Conservation (phyloP, 805 yeast species). For the Trichomonascus vanleenenianus region DNA sequence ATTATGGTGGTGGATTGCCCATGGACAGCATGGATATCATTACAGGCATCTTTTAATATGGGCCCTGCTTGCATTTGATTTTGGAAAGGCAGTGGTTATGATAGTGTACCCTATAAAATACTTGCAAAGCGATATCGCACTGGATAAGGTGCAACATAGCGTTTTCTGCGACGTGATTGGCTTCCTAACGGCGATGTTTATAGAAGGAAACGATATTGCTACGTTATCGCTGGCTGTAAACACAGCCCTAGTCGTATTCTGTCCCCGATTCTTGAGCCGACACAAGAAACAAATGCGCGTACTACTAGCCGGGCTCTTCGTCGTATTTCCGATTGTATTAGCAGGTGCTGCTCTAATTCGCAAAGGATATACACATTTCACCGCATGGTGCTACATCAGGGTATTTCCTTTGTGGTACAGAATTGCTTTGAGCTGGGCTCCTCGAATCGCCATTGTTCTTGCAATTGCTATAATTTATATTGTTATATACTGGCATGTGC, state of each 20-base stretch:
- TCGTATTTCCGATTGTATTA: conserved; percentile 17
- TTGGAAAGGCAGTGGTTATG: conserved; percentile 59
- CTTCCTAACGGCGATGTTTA: conserved; percentile 67
- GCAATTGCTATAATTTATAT: conserved; percentile 55
- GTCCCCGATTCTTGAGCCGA: conserved; percentile 27
- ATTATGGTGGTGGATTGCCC: conserved; percentile 11
- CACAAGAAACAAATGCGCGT: conserved; percentile 1
- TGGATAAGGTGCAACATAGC: conserved; percentile 36
- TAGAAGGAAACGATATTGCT: conserved; percentile 80
- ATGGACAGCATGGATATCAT: background rate
- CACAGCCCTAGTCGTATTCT: conserved; percentile 62
- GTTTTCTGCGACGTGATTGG: conserved; percentile 62
- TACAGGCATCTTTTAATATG: conserved; percentile 46
- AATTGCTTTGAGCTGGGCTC: conserved; percentile 68
- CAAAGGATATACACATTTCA: conserved; percentile 42
- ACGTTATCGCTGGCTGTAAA: conserved; percentile 76
- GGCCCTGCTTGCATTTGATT: conserved; percentile 59
- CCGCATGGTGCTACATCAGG: conserved; percentile 75
- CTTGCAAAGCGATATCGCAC: conserved; percentile 35
- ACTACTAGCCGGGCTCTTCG: conserved; percentile 44
- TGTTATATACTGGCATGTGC: conserved; percentile 63
- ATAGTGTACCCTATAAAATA: conserved; percentile 49
- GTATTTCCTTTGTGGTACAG: conserved; percentile 64
- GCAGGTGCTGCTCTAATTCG: background rate
- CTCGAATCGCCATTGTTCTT: conserved; percentile 59